Base-by-base conservation (phyloP, 2,329 filamentous ascomycete species). In the Colletotrichum sp. region DNA sequence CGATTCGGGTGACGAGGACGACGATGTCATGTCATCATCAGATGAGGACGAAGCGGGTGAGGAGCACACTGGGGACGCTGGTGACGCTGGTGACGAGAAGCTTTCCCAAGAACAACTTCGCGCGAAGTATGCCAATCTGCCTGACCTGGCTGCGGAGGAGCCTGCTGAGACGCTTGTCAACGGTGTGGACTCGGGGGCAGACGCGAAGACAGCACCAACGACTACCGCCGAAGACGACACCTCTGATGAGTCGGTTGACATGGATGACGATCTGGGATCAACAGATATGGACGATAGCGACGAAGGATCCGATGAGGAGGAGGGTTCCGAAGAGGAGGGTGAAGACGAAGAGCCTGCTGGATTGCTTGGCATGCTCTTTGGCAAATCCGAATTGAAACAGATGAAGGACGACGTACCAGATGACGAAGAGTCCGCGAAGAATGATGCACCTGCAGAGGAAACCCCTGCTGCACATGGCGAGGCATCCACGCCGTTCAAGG, bases 91-190 rank as follows among this genome's bases (percentile, higher is more conserved):
- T 11, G 92, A 94, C 72, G 93, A 93, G 73, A 87, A 87, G 13
- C 86, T 95, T 5, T 94, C 92, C 0, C 90, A 93, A 74, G 93
- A 94, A 71, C 91, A 95, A 79, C 81, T 95, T 16, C 89, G 87
- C 31, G 87, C 88, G 51, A 95, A 95, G 80, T 95, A 95, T 76
- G 90, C 91, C 11, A 87, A 92, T 67, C 84, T 94, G 8, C 91
- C 92, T 0, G 86, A 86, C 21, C 75, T 89, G 6, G 80, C 85
- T 16, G 75, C 64, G 24, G 64, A 76, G 12, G 76, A 79, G 18
- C 78, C 77, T 18, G 67, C 76, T 33, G 79, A 80, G 12, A 77
- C 57, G n/a, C 59, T 73, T 8, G 47, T 16, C 15, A 73, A 69
- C 21, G 64, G 64, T 7, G 79, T 36, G 77, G 76, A 31, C 75